These are phyloP conservation scores for Entonaema liquescens DNA, from an alignment of 495 filamentous ascomycete genomes.

Conservation along the genomic window DNA sequence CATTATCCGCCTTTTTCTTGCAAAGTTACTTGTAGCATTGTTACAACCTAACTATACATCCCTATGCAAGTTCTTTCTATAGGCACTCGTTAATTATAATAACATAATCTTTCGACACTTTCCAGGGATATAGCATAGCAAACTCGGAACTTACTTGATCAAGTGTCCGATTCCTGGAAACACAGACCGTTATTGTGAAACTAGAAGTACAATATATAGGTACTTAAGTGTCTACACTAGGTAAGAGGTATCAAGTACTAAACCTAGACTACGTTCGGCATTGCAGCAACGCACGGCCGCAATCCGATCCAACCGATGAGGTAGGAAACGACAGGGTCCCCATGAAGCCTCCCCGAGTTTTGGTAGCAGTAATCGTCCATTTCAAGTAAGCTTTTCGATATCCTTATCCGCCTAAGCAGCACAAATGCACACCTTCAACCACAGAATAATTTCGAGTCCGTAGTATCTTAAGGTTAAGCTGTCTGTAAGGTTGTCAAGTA, in stretches of 20 bases:
- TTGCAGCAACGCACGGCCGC: slow-evolving; percentile 35
- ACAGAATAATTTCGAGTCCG: not conserved
- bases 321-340: slow-evolving; percentile 20
- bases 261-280: slow-evolving; percentile 18
- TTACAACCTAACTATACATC: not conserved
- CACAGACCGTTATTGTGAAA: slow-evolving; percentile 4
- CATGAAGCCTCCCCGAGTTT: slow-evolving; percentile 13
- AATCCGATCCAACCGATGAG: slow-evolving; percentile 25
- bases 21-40: slow-evolving; percentile 12
- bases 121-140: not conserved
- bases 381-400: not conserved
- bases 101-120: not conserved
- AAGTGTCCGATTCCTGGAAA: not conserved
- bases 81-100: not conserved
- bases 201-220: no score
- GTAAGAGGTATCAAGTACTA: slow-evolving; percentile 4
- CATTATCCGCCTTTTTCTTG: slow-evolving; percentile 14
- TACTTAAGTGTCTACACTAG: no score
- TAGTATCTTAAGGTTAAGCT: not conserved
- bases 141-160: not conserved
- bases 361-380: not conserved
- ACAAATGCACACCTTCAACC: not conserved
- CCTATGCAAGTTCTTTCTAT: not conserved
- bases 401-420: not conserved
- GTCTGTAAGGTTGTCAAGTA: not conserved